Conservation (phyloP, 805 yeast genomes). For the Metschnikowia vanudenii region DNA sequence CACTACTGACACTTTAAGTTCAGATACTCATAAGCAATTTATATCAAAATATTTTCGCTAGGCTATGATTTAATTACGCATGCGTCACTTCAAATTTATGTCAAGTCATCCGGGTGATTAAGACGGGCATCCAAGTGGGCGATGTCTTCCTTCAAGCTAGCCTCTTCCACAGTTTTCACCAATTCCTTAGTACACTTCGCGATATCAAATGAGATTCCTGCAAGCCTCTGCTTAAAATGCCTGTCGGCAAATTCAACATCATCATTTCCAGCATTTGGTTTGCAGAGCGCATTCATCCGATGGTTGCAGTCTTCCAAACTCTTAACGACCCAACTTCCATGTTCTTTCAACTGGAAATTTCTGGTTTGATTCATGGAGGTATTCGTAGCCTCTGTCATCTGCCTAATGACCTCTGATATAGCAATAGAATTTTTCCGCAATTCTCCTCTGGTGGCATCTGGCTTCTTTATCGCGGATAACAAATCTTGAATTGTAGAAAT, state of each 20-base stretch:
- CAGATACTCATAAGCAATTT: slow-evolving; percentile 37
- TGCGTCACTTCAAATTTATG: slow-evolving; percentile 4
- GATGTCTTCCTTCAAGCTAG: slow-evolving; percentile 82
- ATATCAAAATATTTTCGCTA: slow-evolving; percentile 34
- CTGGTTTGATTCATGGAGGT: slow-evolving; percentile 86
- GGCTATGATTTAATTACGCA: background rate
- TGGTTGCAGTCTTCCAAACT: slow-evolving; percentile 81
- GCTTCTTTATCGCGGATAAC: slow-evolving; percentile 71
- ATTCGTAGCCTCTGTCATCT: slow-evolving; percentile 88
- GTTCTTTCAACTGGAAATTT: slow-evolving; percentile 80
- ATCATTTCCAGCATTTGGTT: slow-evolving; percentile 37
- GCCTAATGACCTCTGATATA: slow-evolving; percentile 74
- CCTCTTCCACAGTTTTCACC: slow-evolving; percentile 94
- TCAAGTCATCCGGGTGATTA: slow-evolving; percentile 32
- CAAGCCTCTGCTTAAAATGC: slow-evolving; percentile 87
- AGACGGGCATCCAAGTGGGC: slow-evolving; percentile 73
- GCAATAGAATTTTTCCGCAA: slow-evolving; percentile 70
- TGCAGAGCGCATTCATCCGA: slow-evolving; percentile 74
- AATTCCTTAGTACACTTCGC: slow-evolving; percentile 95
- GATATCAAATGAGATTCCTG: slow-evolving; percentile 94
- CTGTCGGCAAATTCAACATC: slow-evolving; percentile 77
- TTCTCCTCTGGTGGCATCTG: slow-evolving; percentile 72
- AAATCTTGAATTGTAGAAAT: slow-evolving; percentile 85
- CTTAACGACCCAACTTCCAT: slow-evolving; percentile 87
- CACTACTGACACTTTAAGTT: slow-evolving; percentile 34